Base-by-base conservation (phyloP, 306 rosid genomes). In the Inga oerstediana region DNA sequence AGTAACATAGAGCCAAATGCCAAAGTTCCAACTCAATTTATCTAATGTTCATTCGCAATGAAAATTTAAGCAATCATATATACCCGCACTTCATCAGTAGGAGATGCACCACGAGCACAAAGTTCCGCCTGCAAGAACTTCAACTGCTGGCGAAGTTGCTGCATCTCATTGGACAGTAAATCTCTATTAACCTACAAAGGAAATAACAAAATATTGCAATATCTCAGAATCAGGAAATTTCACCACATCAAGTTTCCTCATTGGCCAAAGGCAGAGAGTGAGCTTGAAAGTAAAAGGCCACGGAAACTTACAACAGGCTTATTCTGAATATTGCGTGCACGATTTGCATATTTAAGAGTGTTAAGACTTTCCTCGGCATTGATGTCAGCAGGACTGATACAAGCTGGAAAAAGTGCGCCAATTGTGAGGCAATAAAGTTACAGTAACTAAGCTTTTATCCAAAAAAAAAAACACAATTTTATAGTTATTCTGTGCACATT, bases 301-400 rank as follows among this genome's bases (percentile, higher is more conserved):
- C 71, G 82, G 14, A 84, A 90, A 86, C 95, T 89, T 89, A 93
- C 97, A 71, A 93, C 91, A 66, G 95, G 95, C 83, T 90, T 93
- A 83, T 93, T 93, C 87, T 93, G 97, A 82, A 93, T 93, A 86
- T 93, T 93, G 79, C 97, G 97, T 30, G 97, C 97, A 72, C 97
- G 97, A 85, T 93, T 93, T 66, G 97, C 97, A 80, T 93, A 93
- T 80, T 93, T 93, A 67, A 93, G 97, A 72, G 97, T 93, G 80
- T 90, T 93, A 56, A 91, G 94, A 72, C 92, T 89, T 89, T 93
- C 97, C 87, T 93, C 97, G 0, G 89, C 91, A 79, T 93, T 93
- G 85, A 93, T 83, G 84, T 93, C 94, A 58, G 95, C 97, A 80
- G 97, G 95, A 83, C 97, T 93, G 78, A 91, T 84, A 84, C 97